Conservation (phyloP, 169 alveolate genomes). For the Condylostoma magnum region DNA sequence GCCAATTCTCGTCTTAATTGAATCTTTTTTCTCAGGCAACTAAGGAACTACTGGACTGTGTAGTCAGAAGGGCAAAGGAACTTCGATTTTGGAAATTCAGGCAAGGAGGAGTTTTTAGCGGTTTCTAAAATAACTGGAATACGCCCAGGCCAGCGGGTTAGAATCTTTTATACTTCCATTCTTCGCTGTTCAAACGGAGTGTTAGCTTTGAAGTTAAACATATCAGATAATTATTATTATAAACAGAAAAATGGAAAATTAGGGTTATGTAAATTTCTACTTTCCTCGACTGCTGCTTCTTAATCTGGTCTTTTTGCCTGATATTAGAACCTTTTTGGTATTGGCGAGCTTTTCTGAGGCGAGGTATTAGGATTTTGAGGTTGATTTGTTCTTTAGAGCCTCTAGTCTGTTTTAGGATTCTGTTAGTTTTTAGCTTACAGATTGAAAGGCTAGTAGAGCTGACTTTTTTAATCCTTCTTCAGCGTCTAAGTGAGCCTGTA, state of each 20-base stretch:
- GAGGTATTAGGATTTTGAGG: too few relatives aligned
- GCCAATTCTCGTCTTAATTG: constrained; percentile 48
- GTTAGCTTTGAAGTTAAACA: constrained; percentile 23
- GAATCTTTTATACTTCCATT: constrained; percentile 20
- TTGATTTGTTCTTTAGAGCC: too few relatives aligned
- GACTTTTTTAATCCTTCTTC: too few relatives aligned
- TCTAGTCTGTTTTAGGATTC: too few relatives aligned
- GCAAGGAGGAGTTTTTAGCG: neutral
- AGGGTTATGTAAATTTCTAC: neutral
- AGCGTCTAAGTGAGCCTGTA: too few relatives aligned
- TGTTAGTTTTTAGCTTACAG: too few relatives aligned
- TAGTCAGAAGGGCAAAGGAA: constrained; percentile 57
- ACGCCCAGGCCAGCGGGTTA: constrained; percentile 18
- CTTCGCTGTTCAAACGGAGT: constrained; percentile 11
- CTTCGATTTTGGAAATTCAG: constrained; percentile 27
- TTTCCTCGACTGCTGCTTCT: too few relatives aligned
- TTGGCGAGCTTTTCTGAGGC: too few relatives aligned
- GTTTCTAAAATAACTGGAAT: constrained; percentile 28
- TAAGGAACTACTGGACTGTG: constrained; percentile 50
- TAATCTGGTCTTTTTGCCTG: too few relatives aligned
- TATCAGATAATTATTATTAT: neutral
- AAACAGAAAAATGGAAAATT: neutral
- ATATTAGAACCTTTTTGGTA: too few relatives aligned
- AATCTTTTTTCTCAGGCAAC: constrained; percentile 51
- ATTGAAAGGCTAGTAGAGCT: too few relatives aligned